phyloP scores from a whole-genome alignment of 352 stramenopile species.

The Aphanomyces astaci region DNA sequence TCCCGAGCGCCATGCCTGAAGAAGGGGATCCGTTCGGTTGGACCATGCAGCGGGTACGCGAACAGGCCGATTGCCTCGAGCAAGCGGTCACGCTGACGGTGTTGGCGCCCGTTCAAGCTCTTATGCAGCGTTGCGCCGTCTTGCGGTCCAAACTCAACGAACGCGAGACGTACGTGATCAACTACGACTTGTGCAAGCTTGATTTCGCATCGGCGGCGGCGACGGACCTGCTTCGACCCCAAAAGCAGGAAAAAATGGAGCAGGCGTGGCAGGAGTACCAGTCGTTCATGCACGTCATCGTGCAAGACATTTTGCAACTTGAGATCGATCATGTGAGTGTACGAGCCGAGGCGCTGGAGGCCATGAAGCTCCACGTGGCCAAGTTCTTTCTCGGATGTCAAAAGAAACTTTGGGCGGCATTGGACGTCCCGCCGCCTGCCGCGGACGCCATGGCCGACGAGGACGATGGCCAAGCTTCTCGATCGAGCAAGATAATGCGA shows the following conservation, averaged over 20 bases:
- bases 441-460: not conserved
- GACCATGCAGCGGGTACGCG: conserved; percentile 16
- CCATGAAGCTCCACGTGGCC: conserved; percentile 59
- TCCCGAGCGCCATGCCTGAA: not conserved
- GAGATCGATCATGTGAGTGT: conserved; percentile 34
- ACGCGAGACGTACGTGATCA: conserved; percentile 28
- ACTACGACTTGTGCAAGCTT: conserved; percentile 29
- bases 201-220: conserved; percentile 31
- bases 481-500: not conserved
- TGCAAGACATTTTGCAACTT: conserved; percentile 34
- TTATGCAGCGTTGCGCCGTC: conserved; percentile 41
- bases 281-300: conserved; percentile 31
- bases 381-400: conserved; percentile 70
- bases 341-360: conserved; percentile 46
- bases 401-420: conserved; percentile 38
- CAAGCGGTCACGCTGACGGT: conserved; percentile 74
- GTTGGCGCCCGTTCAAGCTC: conserved; percentile 47
- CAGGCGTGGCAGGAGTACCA: conserved; percentile 35
- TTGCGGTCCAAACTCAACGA: conserved; percentile 36
- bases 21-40: not conserved
- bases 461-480: not conserved
- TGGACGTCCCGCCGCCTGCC: conserved; percentile 22
- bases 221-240: conserved; percentile 35
- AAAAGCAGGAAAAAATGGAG: conserved; percentile 34
- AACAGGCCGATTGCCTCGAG: conserved; percentile 56